phyloP scores from a whole-genome alignment of 371 early-diverging fungal species.

The Rhizopus microsporus region DNA sequence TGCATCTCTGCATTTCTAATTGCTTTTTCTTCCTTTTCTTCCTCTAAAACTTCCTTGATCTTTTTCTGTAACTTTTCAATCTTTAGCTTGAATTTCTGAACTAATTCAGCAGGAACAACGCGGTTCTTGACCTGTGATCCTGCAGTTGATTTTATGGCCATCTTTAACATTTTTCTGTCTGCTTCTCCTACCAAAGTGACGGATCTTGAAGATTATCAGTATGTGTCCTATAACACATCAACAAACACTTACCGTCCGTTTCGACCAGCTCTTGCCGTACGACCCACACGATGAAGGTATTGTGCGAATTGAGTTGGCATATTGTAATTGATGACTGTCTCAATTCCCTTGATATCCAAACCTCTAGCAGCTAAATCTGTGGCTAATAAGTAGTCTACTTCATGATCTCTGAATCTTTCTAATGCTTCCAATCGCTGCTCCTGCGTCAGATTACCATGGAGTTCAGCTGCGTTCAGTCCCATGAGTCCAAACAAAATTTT shows the following conservation, averaged over 20 bases:
- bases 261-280: conserved; percentile 97
- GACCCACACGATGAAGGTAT: conserved; percentile 99
- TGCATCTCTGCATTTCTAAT: conserved; percentile 88
- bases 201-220: conserved; percentile 40
- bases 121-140: conserved; percentile 83
- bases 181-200: conserved; percentile 91
- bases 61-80: conserved; percentile 66
- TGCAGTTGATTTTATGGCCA: conserved; percentile 81
- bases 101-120: conserved; percentile 74
- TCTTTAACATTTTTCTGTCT: conserved; percentile 91
- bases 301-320: conserved; percentile 96
- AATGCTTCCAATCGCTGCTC: conserved; percentile 91
- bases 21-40: conserved; percentile 82
- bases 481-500: conserved; percentile 92
- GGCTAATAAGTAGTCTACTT: conserved; percentile 90
- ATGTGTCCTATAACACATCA: no score
- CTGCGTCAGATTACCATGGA: conserved; percentile 98
- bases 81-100: conserved; percentile 72
- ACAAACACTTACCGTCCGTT: conserved; percentile 63
- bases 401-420: conserved; percentile 86
- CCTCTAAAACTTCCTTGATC: conserved; percentile 76
- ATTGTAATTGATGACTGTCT: conserved; percentile 98
- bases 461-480: conserved; percentile 91
- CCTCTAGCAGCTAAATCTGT: conserved; percentile 99
- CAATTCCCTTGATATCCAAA: conserved; percentile 98